A percentile compares a stretch with the other conserved stretches of the same genome.
Evolutionary conservation across 2,329 filamentous ascomycete genomes (phyloP).

Genomic region (Colletotrichum coccodes): DNA sequence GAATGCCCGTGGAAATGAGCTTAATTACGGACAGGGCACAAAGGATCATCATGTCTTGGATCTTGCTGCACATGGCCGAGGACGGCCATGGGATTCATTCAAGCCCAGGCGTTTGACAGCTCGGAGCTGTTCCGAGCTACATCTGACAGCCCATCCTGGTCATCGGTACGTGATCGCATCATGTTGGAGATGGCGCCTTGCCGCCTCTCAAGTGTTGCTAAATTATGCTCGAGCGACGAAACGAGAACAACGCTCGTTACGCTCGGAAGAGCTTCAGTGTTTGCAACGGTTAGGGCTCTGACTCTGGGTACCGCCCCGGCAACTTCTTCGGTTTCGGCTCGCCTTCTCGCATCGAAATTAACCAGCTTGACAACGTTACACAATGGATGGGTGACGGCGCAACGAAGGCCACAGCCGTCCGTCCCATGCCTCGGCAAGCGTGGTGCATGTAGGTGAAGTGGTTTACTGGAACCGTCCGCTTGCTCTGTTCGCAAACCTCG

Average conservation of each 20-base stretch:
- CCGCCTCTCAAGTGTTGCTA: no score
- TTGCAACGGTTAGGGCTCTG: no score
- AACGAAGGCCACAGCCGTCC: neutral
- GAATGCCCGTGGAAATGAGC: conserved; percentile 11
- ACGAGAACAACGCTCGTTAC: no score
- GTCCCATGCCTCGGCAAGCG: neutral
- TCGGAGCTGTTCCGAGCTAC: no score
- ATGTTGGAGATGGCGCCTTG: neutral
- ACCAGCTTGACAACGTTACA: neutral
- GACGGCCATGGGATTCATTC: no score
- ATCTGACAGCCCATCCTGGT: no score
- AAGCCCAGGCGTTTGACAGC: no score
- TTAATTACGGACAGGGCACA: neutral
- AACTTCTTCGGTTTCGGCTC: no score
- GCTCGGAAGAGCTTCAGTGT: no score
- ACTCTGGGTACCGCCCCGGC: no score
- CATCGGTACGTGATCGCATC: neutral
- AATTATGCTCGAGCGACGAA: no score
- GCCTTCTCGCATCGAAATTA: neutral
- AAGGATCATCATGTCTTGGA: no score
- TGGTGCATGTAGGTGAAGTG: neutral
- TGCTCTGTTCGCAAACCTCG: neutral
- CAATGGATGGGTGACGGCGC: neutral
- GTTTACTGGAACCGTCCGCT: neutral
- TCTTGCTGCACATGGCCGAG: neutral